A percentile compares a stretch with the other conserved stretches of the same genome.
Evolutionary conservation across 306 rosid genomes (phyloP).

Genomic region (Quercus aquifolioides): DNA sequence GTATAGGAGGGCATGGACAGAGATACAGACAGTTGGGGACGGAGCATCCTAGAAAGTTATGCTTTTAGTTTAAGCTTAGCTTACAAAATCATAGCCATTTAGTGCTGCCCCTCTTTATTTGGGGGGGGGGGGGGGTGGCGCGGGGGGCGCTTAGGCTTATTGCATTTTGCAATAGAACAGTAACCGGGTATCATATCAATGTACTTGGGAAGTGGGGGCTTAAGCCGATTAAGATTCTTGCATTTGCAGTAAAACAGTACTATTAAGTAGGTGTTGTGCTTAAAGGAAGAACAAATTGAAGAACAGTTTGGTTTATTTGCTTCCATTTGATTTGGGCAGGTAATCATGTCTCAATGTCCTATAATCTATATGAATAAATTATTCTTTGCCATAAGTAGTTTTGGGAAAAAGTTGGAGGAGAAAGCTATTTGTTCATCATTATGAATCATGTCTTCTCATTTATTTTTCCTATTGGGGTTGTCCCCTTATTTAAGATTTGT

Average conservation of each 20-base stretch:
- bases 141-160: background rate
- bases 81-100: constrained; percentile 1
- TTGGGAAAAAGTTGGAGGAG: background rate
- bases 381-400: background rate
- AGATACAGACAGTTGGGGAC: background rate
- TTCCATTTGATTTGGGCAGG: background rate
- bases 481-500: background rate
- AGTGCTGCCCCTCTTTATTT: background rate
- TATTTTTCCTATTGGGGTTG: background rate
- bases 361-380: background rate
- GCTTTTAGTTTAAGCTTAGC: background rate
- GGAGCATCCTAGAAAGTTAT: constrained; percentile 18
- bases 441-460: background rate
- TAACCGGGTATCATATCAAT: background rate
- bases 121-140: constrained; percentile 8
- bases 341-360: background rate
- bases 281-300: background rate
- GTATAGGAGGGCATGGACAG: background rate
- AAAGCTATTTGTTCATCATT: background rate
- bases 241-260: background rate
- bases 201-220: background rate
- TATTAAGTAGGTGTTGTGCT: background rate
- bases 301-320: background rate
- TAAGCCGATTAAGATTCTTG: background rate
- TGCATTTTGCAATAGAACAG: constrained; percentile 17